Evolutionary conservation across 1,139 yeast genomes (phyloP).

Genomic region (Debaryomyces fabryi): DNA sequence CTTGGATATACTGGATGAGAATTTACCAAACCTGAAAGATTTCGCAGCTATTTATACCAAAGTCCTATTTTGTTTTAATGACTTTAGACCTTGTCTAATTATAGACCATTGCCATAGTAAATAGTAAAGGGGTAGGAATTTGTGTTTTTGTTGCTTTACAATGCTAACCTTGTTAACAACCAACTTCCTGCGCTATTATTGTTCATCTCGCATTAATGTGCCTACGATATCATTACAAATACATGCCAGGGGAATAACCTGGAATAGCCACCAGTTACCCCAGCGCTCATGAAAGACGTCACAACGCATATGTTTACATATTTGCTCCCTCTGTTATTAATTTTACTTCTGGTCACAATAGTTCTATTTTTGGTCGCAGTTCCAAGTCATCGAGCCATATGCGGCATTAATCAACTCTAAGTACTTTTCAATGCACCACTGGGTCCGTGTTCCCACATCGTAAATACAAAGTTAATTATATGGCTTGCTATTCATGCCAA

Average conservation of each 20-base stretch:
- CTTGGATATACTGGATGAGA: neutral
- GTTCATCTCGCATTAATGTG: neutral
- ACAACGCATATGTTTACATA: conserved; percentile 1
- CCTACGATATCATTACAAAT: neutral
- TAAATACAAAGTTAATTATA: neutral
- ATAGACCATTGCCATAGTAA: neutral
- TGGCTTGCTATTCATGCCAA: neutral
- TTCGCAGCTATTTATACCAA: neutral
- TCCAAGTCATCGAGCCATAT: neutral
- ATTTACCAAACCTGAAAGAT: neutral
- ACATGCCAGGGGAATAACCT: neutral
- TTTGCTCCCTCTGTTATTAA: neutral
- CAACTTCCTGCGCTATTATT: neutral
- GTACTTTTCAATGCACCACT: neutral
- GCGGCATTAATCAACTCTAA: neutral
- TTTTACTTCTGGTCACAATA: neutral
- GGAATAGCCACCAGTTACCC: neutral
- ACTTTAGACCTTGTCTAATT: neutral
- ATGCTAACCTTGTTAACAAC: neutral
- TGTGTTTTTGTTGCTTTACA: neutral
- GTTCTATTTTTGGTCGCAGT: conserved; percentile 2
- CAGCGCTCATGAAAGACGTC: neutral
- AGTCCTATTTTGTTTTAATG: neutral
- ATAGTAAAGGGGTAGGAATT: neutral
- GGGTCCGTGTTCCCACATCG: neutral